These are phyloP conservation scores for Aspergillus sp. DNA, from an alignment of 2,329 filamentous ascomycete genomes.

Conservation along the genomic window DNA sequence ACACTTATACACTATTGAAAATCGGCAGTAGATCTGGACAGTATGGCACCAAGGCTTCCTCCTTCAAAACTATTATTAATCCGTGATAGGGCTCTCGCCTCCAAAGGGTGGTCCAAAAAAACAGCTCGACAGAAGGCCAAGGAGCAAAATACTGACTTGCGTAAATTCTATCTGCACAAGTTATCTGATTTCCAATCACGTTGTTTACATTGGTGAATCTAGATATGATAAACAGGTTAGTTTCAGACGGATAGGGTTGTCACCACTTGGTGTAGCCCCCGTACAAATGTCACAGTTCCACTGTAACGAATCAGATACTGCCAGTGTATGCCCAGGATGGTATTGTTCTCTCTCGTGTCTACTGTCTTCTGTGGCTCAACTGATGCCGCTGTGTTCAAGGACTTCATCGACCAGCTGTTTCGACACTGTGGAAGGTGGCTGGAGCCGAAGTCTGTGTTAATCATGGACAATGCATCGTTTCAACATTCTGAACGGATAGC, in stretches of 20 bases:
- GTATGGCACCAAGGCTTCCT: too few species aligned
- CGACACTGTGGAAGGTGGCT: not conserved
- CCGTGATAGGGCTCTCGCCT: not conserved
- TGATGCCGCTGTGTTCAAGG: slow-evolving; percentile 21
- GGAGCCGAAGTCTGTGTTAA: slow-evolving; percentile 1
- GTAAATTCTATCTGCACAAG: not conserved
- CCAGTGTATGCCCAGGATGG: slow-evolving; percentile 26
- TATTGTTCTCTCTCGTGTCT: slow-evolving; percentile 15
- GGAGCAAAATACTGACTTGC: not conserved
- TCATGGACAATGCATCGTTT: too few species aligned
- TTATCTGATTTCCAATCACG: not conserved
- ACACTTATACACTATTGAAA: too few species aligned
- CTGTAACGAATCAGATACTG: slow-evolving; percentile 17
- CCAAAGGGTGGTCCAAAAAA: not conserved
- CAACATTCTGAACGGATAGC: not conserved
- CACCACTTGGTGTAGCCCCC: not conserved
- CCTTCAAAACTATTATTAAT: too few species aligned
- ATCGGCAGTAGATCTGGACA: too few species aligned
- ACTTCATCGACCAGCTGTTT: not conserved
- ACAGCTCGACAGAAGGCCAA: not conserved
- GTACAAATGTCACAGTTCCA: not conserved
- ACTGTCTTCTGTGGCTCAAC: slow-evolving; percentile 22
- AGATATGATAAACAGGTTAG: not conserved
- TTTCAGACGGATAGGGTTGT: not conserved
- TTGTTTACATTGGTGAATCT: not conserved